These are phyloP conservation scores for Populus trichocarpa DNA, from an alignment of 441 rosid species.

Conservation along the genomic window DNA sequence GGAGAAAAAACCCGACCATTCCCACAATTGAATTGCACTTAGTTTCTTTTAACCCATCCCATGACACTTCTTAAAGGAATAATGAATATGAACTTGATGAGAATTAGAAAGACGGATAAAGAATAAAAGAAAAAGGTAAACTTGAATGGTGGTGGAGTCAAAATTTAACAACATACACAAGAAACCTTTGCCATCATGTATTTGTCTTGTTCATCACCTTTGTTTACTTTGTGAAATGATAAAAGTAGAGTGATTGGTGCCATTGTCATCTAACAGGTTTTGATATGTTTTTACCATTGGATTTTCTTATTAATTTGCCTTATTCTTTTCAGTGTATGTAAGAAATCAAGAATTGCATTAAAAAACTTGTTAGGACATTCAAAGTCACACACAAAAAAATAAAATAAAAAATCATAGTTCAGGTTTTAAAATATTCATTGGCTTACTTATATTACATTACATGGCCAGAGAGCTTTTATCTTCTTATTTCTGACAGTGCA, in stretches of 20 bases:
- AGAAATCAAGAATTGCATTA: neutral
- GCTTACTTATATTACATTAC: no score
- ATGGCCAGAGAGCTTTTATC: no score
- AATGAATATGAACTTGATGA: neutral
- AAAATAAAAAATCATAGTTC: no score
- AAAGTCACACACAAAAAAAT: no score
- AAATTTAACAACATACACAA: no score
- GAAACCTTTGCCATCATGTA: no score
- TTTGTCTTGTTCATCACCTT: no score
- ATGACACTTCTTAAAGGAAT: neutral
- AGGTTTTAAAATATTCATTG: no score
- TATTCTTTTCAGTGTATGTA: neutral
- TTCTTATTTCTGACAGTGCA: no score
- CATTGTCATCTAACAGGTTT: neutral
- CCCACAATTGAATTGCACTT: neutral
- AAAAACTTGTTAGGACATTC: neutral
- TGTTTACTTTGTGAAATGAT: neutral
- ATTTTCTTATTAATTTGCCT: neutral
- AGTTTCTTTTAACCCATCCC: neutral
- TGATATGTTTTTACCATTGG: neutral
- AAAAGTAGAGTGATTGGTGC: neutral
- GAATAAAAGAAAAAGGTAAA: no score
- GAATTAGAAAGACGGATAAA: no score
- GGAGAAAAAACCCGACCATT: neutral
- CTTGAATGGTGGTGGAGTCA: no score